Evolutionary conservation across 2,329 filamentous ascomycete species (phyloP).

Genomic region (Trichophyton benhamiae): DNA sequence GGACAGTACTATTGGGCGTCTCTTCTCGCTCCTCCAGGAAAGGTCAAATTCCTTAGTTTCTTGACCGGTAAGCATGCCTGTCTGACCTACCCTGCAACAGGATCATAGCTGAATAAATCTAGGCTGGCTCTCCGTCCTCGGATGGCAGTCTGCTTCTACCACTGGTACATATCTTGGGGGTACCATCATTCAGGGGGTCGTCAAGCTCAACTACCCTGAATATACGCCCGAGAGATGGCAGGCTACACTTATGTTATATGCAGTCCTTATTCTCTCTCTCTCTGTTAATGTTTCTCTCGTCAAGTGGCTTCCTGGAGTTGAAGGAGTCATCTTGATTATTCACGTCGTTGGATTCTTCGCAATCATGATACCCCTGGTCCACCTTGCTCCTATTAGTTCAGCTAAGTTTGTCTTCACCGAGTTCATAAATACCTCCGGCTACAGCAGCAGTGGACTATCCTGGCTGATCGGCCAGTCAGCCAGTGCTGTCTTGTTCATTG

Average conservation of each 20-base stretch:
- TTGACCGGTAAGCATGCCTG: conserved; percentile 15
- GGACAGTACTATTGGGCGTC: conserved; percentile 33
- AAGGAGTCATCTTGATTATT: conserved; percentile 23
- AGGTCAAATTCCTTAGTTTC: conserved; percentile 36
- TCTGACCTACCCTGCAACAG: conserved; percentile 18
- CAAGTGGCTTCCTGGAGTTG: conserved; percentile 20
- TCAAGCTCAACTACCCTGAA: conserved; percentile 20
- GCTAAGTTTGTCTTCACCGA: conserved; percentile 1
- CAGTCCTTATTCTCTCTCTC: conserved; percentile 20
- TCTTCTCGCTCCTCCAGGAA: conserved; percentile 32
- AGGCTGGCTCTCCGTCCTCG: conserved; percentile 21
- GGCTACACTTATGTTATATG: conserved; percentile 27
- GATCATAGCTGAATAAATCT: conserved; percentile 16
- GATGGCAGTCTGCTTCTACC: conserved; percentile 21
- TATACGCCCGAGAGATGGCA: conserved; percentile 27
- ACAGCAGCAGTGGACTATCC: background rate
- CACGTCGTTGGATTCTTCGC: conserved; percentile 32
- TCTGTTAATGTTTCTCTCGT: conserved; percentile 19
- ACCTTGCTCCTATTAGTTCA: background rate
- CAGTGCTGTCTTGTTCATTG: conserved; percentile 5
- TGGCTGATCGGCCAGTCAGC: conserved; percentile 4
- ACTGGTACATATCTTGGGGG: conserved; percentile 18
- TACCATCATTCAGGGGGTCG: conserved; percentile 24
- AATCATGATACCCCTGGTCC: conserved; percentile 30
- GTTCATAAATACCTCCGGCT: conserved; percentile 1